A percentile compares a stretch with the other conserved stretches of the same genome.
Conservation (phyloP, 768 basidiomycete species). For the Mycena alexandri region DNA sequence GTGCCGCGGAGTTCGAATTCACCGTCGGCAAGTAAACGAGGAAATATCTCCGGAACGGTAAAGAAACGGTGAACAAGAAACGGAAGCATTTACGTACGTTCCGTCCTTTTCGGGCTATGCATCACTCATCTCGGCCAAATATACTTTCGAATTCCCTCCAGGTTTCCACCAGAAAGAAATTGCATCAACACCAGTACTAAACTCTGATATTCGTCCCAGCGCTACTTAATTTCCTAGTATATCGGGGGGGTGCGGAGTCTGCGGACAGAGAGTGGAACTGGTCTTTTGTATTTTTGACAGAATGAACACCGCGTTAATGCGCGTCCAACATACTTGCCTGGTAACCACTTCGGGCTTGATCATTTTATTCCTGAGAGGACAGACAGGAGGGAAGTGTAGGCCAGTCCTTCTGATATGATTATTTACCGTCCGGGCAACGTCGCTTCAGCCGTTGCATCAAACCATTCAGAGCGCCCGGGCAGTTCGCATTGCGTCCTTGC, state of each 20-base stretch:
- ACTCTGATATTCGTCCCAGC: slow-evolving; percentile 23
- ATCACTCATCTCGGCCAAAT: too few relatives aligned
- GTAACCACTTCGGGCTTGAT: slow-evolving; percentile 12
- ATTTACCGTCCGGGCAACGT: slow-evolving; percentile 16
- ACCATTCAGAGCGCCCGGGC: slow-evolving; percentile 20
- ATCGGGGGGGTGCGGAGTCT: slow-evolving; percentile 20
- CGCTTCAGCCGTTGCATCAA: slow-evolving; percentile 13
- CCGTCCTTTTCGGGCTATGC: slow-evolving; percentile 28
- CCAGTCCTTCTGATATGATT: slow-evolving; percentile 31
- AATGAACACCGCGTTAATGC: slow-evolving; percentile 25
- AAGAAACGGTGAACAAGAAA: neutral
- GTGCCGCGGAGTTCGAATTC: slow-evolving; percentile 31
- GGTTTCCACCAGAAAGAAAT: slow-evolving; percentile 30
- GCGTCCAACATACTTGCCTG: slow-evolving; percentile 15
- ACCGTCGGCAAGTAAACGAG: slow-evolving; percentile 21
- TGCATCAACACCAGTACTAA: slow-evolving; percentile 22
- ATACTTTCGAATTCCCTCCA: slow-evolving; percentile 3
- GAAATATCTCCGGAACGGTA: slow-evolving; percentile 29
- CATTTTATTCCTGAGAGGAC: slow-evolving; percentile 4
- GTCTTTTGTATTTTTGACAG: slow-evolving; percentile 24
- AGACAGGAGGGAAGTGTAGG: slow-evolving; percentile 23
- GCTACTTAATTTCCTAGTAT: slow-evolving; percentile 36
- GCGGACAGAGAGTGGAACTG: slow-evolving; percentile 24
- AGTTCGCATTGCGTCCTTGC: slow-evolving; percentile 18
- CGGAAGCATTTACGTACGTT: slow-evolving; percentile 27